Evolutionary conservation across 805 yeast species (phyloP).

Genomic region (Maudiozyma saulgeensis): DNA sequence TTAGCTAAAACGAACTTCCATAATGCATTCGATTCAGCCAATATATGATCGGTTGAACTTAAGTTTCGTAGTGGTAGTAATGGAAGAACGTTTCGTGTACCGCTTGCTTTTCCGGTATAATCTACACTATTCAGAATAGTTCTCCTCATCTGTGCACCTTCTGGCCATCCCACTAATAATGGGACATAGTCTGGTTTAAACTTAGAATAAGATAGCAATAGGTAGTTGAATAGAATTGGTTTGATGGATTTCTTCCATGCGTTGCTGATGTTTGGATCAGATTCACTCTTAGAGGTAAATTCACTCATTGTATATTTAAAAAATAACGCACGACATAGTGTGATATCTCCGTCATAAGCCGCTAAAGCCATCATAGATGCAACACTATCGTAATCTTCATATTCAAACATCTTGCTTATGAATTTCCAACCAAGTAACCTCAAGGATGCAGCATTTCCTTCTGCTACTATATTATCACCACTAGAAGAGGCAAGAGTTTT

Average conservation of each 20-base stretch:
- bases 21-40: conserved; percentile 72
- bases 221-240: conserved; percentile 35
- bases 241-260: conserved; percentile 26
- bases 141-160: conserved; percentile 39
- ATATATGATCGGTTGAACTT: conserved; percentile 33
- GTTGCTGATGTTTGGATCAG: conserved; percentile 1
- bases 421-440: conserved; percentile 61
- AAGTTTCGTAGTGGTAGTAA: conserved; percentile 53
- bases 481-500: conserved; percentile 23
- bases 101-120: conserved; percentile 24
- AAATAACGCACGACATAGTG: conserved; percentile 60
- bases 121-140: conserved; percentile 38
- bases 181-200: conserved; percentile 27
- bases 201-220: conserved; percentile 43
- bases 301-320: conserved; percentile 34
- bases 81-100: conserved; percentile 38
- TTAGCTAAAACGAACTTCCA: conserved; percentile 35
- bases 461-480: conserved; percentile 18
- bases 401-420: conserved; percentile 51
- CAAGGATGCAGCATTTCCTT: conserved; percentile 22
- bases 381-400: conserved; percentile 16
- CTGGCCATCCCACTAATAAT: conserved; percentile 33
- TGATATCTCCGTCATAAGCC: conserved; percentile 71
- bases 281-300: conserved; percentile 8
- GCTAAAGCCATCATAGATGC: conserved; percentile 67